Evolutionary conservation across 1,139 yeast species (phyloP).

Genomic region (Geotrichum europaeum): DNA sequence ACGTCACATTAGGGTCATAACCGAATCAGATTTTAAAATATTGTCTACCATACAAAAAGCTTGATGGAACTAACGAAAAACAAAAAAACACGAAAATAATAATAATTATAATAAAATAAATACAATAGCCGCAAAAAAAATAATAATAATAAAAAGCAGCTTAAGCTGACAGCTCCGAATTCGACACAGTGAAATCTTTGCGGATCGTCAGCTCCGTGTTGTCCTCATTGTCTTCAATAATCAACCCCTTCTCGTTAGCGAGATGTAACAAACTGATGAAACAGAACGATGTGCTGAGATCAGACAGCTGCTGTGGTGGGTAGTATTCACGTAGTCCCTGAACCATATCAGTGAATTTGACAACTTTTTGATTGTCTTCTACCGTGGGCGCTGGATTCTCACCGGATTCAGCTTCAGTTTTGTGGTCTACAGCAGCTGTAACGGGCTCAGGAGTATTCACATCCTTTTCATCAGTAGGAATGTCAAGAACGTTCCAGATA

Average conservation of each 20-base stretch:
- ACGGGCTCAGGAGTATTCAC: constrained; percentile 1
- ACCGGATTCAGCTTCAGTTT: neutral
- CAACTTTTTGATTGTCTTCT: neutral
- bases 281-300: constrained; percentile 80
- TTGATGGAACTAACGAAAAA: neutral
- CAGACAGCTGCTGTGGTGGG: constrained; percentile 39
- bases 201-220: constrained; percentile 52
- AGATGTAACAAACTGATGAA: constrained; percentile 79
- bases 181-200: constrained; percentile 25
- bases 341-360: constrained; percentile 44
- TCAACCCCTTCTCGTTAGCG: constrained; percentile 81
- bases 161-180: constrained; percentile 17
- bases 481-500: constrained; percentile 56
- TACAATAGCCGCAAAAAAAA: neutral
- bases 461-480: constrained; percentile 14
- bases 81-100: neutral
- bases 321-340: constrained; percentile 34
- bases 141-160: neutral
- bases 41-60: no score
- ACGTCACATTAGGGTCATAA: no score
- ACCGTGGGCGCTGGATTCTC: neutral
- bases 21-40: no score
- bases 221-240: constrained; percentile 50
- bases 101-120: neutral
- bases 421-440: constrained; percentile 19